phyloP scores from a whole-genome alignment of 1,139 yeast species.

The Zygosaccharomyces pseudobailii region DNA sequence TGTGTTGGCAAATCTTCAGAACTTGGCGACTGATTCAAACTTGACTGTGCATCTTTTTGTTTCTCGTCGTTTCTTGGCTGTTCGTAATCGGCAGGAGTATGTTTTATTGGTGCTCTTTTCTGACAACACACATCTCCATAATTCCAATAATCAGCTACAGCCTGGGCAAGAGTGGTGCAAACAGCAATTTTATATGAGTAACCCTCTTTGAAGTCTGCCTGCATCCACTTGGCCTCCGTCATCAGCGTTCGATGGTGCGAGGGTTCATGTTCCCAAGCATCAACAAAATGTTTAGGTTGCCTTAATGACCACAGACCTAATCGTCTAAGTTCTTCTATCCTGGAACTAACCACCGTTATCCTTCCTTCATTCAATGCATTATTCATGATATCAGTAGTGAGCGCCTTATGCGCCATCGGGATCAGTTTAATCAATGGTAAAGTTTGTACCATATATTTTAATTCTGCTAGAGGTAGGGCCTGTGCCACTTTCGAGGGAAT shows the following conservation, averaged over 20 bases:
- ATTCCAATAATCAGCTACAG: constrained; percentile 72
- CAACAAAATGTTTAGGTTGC: constrained; percentile 69
- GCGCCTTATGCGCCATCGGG: constrained; percentile 79
- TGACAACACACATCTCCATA: constrained; percentile 69
- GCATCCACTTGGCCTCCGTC: constrained; percentile 85
- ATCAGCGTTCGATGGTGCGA: constrained; percentile 71
- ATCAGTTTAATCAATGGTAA: constrained; percentile 75
- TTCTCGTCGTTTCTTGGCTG: background rate
- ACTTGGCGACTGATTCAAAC: too few species aligned
- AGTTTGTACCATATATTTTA: constrained; percentile 83
- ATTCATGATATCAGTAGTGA: constrained; percentile 81
- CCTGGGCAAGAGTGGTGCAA: constrained; percentile 64
- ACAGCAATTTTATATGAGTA: constrained; percentile 64
- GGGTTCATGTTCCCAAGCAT: constrained; percentile 49
- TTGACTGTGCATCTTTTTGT: background rate
- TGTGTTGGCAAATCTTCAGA: too few species aligned
- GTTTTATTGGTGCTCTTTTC: constrained; percentile 25
- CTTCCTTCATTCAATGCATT: constrained; percentile 88
- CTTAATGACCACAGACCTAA: constrained; percentile 88
- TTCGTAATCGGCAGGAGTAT: background rate
- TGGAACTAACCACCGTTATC: constrained; percentile 82
- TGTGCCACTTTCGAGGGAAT: constrained; percentile 49
- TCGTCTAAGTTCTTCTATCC: constrained; percentile 87
- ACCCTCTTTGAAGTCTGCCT: constrained; percentile 70
- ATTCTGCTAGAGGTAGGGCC: constrained; percentile 70